Base-by-base conservation (phyloP, 768 basidiomycete genomes). In the Hypholoma sublateritium region DNA sequence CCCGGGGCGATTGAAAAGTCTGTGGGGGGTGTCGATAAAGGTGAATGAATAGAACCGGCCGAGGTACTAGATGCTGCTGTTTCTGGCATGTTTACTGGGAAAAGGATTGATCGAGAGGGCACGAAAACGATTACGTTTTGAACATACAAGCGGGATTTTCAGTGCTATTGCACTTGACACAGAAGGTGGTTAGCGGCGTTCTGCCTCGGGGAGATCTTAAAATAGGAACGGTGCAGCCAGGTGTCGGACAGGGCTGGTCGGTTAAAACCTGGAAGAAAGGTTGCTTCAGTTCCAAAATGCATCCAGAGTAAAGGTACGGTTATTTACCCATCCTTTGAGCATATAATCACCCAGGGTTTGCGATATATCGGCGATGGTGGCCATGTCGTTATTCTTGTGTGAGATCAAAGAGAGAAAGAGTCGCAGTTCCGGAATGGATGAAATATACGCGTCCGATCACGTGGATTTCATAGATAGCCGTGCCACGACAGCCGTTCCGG, bases 21-120 rank as follows among this genome's bases (percentile, higher is more conserved):
- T 7, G 92, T 93, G 5, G 87, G 84, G 19, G 91, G 89, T 1
- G 91, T 93, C 1, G 90, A 90, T 43, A 84, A 73, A 16, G 85
- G 79, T 28, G 89, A 89, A 42, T 72, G 59, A 54, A 75, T 74
- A 17, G 85, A 84, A 54, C 73, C 75, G 4, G 82, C 82, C 7
- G 81, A 78, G 66, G 70, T 58, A 19, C 62, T 60, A 1, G 62
- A 59, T 13, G 59, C 48, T n/a, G 54, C 45, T 47, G 50, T 34
- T 42, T 57, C 39, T 22, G 43, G 42, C 11, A 28, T 21, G 39
- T 45, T 37, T 36, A 37, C n/a, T 41, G 28, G 13, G 19, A 19
- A 7, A 37, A 34, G 3, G 13, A 13, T 11, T 13, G 25, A 14
- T 7, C n/a, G 16, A n/a, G 46, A 16, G 16, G 12, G 9, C 14